These are phyloP conservation scores for Phytophthora europaea DNA, from an alignment of 352 stramenopile genomes.

Conservation along the genomic window DNA sequence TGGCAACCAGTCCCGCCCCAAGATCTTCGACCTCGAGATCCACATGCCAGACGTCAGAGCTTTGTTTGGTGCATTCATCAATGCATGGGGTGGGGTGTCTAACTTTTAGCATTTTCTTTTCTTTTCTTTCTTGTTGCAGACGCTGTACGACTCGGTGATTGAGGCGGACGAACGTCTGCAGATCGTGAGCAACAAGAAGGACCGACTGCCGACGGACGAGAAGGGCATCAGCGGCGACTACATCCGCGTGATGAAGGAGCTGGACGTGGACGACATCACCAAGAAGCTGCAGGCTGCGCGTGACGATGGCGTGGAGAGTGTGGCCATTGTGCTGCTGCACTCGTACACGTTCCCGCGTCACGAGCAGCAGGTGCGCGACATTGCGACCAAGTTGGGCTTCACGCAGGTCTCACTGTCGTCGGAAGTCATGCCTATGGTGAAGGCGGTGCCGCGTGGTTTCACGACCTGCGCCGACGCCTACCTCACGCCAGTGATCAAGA, in stretches of 20 bases:
- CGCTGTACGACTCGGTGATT: conserved; percentile 98
- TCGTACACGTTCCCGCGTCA: conserved; percentile 97
- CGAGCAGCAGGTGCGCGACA: conserved; percentile 90
- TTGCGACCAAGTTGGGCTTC: conserved; percentile 95
- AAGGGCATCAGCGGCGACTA: conserved; percentile 92
- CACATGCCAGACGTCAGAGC: conserved; percentile 78
- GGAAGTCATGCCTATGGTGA: conserved; percentile 99
- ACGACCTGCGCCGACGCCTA: conserved; percentile 98
- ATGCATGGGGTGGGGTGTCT: background rate
- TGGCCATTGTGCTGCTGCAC: conserved; percentile 97
- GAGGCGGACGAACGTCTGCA: conserved; percentile 98
- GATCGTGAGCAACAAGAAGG: conserved; percentile 81
- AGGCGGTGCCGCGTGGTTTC: conserved; percentile 96
- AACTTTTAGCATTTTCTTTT: background rate
- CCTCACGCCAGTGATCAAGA: conserved; percentile 98
- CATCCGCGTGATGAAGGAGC: conserved; percentile 82
- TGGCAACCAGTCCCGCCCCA: conserved; percentile 97
- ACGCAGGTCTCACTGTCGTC: conserved; percentile 93
- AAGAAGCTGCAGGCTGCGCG: conserved; percentile 85
- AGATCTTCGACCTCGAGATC: conserved; percentile 98
- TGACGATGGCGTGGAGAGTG: conserved; percentile 91
- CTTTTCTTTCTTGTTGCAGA: conserved; percentile 41
- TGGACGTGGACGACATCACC: conserved; percentile 86
- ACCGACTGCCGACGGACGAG: conserved; percentile 64
- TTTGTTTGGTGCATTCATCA: background rate